Percentiles rank a stretch among this genome's conserved stretches.
These are phyloP conservation scores for Ceratocystis albifundus DNA, from an alignment of 2,329 filamentous ascomycete species.

Conservation along the genomic window DNA sequence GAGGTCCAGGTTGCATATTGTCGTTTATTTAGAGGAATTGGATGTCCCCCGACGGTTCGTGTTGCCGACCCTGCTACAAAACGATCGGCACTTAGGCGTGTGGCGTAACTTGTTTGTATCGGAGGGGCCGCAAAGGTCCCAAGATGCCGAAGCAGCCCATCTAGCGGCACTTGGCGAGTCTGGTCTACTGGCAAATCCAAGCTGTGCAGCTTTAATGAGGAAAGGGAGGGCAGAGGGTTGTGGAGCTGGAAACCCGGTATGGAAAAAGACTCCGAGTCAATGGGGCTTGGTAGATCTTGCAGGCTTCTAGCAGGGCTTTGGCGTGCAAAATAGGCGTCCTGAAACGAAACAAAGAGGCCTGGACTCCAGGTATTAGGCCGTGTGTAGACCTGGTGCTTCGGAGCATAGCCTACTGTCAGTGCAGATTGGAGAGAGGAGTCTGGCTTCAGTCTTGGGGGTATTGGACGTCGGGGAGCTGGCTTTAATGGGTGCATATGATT, in stretches of 20 bases:
- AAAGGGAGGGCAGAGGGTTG: not conserved
- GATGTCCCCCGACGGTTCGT: not conserved
- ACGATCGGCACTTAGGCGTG: conserved; percentile 15
- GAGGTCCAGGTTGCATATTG: not conserved
- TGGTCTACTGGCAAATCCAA: not conserved
- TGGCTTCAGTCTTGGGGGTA: too few relatives aligned
- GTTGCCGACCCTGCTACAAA: conserved; percentile 11
- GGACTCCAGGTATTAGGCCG: not conserved
- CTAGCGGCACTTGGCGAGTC: not conserved
- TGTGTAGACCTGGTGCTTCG: not conserved
- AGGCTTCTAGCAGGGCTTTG: not conserved
- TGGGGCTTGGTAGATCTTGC: not conserved
- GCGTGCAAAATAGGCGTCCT: not conserved
- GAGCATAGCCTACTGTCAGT: too few relatives aligned
- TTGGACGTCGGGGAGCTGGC: too few relatives aligned
- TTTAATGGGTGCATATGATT: too few relatives aligned
- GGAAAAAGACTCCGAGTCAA: not conserved
- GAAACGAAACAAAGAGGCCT: not conserved
- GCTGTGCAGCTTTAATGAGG: not conserved
- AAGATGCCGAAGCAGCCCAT: conserved; percentile 5
- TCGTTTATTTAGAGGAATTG: not conserved
- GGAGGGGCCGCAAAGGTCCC: not conserved
- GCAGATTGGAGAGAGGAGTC: too few relatives aligned
- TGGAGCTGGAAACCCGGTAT: not conserved
- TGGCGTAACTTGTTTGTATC: not conserved